A percentile compares a stretch with the other conserved stretches of the same genome.
phyloP scores from a whole-genome alignment of 73 alveolate genomes.

The Paramecium sonneborni region DNA sequence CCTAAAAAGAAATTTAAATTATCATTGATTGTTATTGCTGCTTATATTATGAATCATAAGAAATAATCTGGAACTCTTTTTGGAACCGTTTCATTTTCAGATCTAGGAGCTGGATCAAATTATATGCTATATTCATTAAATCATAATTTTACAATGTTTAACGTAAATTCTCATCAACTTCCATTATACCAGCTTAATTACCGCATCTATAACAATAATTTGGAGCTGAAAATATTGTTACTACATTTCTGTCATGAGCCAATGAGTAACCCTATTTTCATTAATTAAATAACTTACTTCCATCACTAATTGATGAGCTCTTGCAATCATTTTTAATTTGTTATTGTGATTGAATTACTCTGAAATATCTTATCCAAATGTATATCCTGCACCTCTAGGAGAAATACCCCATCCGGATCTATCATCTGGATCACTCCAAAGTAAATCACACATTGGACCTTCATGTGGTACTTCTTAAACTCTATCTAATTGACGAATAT shows the following conservation, averaged over 20 bases:
- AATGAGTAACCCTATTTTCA: neutral
- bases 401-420: slow-evolving; percentile 72
- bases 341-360: slow-evolving; percentile 85
- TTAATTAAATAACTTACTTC: slow-evolving; percentile 88
- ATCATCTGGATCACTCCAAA: slow-evolving; percentile 96
- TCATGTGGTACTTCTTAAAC: slow-evolving; percentile 89
- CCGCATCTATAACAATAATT: slow-evolving; percentile 94
- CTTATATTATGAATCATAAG: neutral
- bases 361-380: slow-evolving; percentile 80
- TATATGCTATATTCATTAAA: neutral
- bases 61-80: slow-evolving; percentile 54
- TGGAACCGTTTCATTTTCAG: slow-evolving; percentile 46
- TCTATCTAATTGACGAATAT: slow-evolving; percentile 80
- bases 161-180: slow-evolving; percentile 73
- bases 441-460: slow-evolving; percentile 90
- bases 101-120: slow-evolving; percentile 68
- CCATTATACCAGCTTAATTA: slow-evolving; percentile 83
- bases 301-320: slow-evolving; percentile 93
- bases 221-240: slow-evolving; percentile 95
- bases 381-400: slow-evolving; percentile 85
- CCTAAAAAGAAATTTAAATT: neutral
- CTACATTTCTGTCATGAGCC: slow-evolving; percentile 70
- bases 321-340: slow-evolving; percentile 80
- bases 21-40: neutral
- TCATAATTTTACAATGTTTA: slow-evolving; percentile 52